Conservation (phyloP, 1,139 yeast species). For the Candida pseudocylindracea region DNA sequence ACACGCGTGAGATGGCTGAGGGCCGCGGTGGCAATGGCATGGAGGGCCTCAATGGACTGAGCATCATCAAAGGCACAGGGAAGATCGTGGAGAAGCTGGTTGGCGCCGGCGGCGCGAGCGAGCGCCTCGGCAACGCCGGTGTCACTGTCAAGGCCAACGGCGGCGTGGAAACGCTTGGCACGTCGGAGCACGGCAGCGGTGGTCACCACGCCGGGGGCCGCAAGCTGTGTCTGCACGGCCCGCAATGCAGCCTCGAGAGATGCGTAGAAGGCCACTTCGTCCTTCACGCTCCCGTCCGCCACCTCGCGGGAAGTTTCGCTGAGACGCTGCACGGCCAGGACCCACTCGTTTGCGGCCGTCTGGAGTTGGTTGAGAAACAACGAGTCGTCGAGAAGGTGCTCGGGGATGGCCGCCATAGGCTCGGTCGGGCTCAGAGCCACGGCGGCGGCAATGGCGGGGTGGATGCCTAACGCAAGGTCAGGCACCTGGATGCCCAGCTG, state of each 20-base stretch:
- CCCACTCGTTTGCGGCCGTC: slow-evolving; percentile 50
- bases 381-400: slow-evolving; percentile 15
- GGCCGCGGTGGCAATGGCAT: too few relatives aligned
- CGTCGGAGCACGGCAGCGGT: slow-evolving; percentile 40
- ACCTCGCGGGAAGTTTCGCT: slow-evolving; percentile 31
- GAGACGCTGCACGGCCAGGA: slow-evolving; percentile 33
- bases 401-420: background rate
- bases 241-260: slow-evolving; percentile 42
- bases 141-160: slow-evolving; percentile 51
- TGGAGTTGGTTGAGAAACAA: slow-evolving; percentile 44
- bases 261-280: slow-evolving; percentile 66
- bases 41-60: slow-evolving; percentile 10
- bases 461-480: slow-evolving; percentile 22
- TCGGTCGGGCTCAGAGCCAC: background rate
- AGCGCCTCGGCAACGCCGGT: slow-evolving; percentile 43
- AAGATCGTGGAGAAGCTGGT: slow-evolving; percentile 43
- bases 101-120: slow-evolving; percentile 27
- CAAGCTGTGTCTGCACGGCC: slow-evolving; percentile 35
- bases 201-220: slow-evolving; percentile 27
- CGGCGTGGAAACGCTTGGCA: slow-evolving; percentile 65
- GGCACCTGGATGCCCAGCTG: slow-evolving; percentile 55
- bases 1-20: too few relatives aligned
- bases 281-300: slow-evolving; percentile 23
- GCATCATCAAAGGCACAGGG: slow-evolving; percentile 52
- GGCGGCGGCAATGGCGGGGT: slow-evolving; percentile 29